Conservation (phyloP, 768 basidiomycete species). For the Multifurca ochricompacta region DNA sequence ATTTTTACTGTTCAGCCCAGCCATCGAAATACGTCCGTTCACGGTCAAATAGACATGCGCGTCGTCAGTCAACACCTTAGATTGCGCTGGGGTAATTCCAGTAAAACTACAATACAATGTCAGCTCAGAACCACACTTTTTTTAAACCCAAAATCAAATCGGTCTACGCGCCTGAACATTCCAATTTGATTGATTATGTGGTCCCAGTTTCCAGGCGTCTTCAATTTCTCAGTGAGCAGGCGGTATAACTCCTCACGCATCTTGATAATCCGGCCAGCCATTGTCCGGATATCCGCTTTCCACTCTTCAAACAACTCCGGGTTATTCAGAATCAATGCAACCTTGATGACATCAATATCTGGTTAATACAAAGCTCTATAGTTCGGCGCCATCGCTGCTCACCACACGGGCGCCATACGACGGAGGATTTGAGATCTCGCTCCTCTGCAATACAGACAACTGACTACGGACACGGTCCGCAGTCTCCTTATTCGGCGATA, state of each 20-base stretch:
- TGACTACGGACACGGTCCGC: conserved; percentile 76
- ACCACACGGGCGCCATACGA: conserved; percentile 86
- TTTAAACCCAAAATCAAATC: too few species aligned
- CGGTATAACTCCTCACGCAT: conserved; percentile 80
- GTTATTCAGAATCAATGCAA: conserved; percentile 76
- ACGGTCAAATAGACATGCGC: conserved; percentile 79
- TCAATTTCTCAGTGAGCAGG: conserved; percentile 65
- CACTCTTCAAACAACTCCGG: conserved; percentile 72
- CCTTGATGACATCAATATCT: conserved; percentile 32
- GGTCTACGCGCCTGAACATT: conserved; percentile 81
- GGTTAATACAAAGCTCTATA: not conserved
- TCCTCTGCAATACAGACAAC: conserved; percentile 84
- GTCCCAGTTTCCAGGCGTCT: conserved; percentile 92
- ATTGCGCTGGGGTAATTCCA: conserved; percentile 62
- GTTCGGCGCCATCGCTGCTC: conserved; percentile 25
- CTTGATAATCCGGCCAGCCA: conserved; percentile 87
- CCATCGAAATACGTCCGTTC: conserved; percentile 93
- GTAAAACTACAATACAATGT: conserved; percentile 55
- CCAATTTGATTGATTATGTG: conserved; percentile 95
- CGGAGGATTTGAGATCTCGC: conserved; percentile 94
- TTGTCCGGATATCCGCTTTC: conserved; percentile 83
- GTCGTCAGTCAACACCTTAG: conserved; percentile 57
- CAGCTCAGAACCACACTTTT: conserved; percentile 7
- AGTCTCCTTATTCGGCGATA: conserved; percentile 55
- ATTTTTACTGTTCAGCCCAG: conserved; percentile 77